These are phyloP conservation scores for Eimeria falciformis DNA, from an alignment of 169 alveolate genomes.

Conservation along the genomic window DNA sequence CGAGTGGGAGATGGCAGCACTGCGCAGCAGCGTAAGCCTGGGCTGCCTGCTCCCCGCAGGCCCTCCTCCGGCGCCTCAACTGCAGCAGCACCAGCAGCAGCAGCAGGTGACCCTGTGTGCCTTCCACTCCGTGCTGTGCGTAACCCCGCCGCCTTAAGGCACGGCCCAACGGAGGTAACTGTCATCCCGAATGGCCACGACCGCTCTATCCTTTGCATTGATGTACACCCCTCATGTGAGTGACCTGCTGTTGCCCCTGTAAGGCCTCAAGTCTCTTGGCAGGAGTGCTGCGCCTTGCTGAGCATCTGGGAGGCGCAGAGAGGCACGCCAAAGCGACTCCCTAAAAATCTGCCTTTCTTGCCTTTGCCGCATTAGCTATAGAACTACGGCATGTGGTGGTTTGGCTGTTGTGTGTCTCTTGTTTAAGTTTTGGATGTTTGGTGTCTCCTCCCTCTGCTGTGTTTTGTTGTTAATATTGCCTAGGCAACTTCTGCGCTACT, in stretches of 20 bases:
- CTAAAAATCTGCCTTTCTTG: no score
- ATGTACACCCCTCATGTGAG: slow-evolving; percentile 71
- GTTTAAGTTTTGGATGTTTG: no score
- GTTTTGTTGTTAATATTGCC: not conserved
- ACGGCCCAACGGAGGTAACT: slow-evolving; percentile 55
- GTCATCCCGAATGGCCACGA: slow-evolving; percentile 68
- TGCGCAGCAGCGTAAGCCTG: not conserved
- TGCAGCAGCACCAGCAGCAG: slow-evolving; percentile 40
- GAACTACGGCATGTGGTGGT: no score
- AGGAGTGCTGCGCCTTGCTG: not conserved
- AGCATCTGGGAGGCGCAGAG: no score
- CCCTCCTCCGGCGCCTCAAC: slow-evolving; percentile 23
- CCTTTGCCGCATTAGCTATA: no score
- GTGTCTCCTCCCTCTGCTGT: not conserved
- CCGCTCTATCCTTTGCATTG: slow-evolving; percentile 71
- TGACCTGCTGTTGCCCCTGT: slow-evolving; percentile 17
- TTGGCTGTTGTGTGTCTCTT: no score
- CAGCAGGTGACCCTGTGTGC: slow-evolving; percentile 30
- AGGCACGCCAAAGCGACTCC: no score
- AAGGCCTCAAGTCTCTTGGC: not conserved
- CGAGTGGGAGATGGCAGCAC: slow-evolving; percentile 1
- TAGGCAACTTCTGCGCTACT: slow-evolving; percentile 55
- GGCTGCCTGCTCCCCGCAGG: not conserved
- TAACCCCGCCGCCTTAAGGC: not conserved
- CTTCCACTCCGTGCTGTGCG: not conserved